Evolutionary conservation across 192 early-diverging fungal species (phyloP).

Genomic region (Entomortierella beljakovae): DNA sequence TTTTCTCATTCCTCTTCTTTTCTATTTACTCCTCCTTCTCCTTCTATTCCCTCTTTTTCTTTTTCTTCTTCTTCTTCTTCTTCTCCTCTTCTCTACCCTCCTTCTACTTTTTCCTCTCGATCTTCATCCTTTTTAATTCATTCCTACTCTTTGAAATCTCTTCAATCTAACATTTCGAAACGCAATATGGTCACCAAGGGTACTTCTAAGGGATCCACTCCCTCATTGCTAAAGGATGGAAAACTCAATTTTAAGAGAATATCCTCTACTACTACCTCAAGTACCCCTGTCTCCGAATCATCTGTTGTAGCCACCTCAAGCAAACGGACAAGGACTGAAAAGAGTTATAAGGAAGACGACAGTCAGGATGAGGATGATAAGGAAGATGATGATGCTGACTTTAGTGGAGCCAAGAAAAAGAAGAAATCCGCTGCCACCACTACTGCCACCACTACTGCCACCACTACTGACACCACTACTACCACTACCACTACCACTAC

Average conservation of each 20-base stretch:
- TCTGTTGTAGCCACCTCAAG: too few species aligned
- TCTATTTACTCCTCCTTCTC: background rate
- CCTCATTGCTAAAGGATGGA: background rate
- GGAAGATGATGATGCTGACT: background rate
- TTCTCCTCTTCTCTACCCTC: background rate
- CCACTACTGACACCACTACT: background rate
- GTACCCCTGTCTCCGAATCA: background rate
- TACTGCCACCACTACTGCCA: background rate
- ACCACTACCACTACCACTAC: background rate
- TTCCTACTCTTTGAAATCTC: background rate
- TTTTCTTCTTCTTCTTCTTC: background rate
- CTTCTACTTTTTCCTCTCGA: background rate
- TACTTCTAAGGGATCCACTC: background rate
- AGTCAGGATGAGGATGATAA: background rate
- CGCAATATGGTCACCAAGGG: constrained; percentile 29
- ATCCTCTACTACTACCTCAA: background rate
- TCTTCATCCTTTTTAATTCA: background rate
- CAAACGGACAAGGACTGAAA: background rate
- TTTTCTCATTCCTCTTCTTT: background rate
- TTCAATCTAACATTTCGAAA: too few species aligned
- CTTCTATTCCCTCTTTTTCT: background rate
- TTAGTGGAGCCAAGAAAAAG: constrained; percentile 1
- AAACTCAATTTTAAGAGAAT: background rate
- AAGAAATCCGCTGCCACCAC: too few species aligned
- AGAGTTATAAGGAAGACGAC: constrained; percentile 1